Evolutionary conservation across 116 monocot species (phyloP), one percentile per base, ranked within the genome.

Genomic region (Phalaenopsis hybrid): DNA sequence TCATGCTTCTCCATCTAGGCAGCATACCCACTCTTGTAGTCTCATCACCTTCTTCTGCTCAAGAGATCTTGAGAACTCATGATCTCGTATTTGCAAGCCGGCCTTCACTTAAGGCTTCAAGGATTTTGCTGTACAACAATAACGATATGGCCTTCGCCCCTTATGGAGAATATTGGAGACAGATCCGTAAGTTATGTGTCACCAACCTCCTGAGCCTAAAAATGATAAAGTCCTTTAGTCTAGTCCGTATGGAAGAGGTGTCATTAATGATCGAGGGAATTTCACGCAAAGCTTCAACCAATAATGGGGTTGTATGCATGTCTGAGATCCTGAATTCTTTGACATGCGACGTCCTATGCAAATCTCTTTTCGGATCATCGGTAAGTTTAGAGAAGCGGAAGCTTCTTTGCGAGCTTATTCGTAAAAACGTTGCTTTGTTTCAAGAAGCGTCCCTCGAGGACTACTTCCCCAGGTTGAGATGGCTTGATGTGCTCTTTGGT

Each of bases 251-350:
- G 28, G 69, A 69, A 2, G 69, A 69, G 31, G 69, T 69, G 4
- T 20, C 28, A 0, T 17, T 6, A n/a, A 5, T 59, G 59, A 17
- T 59, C 59, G 17, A 18, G 4, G 6, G 59, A 59, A 48, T 48
- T 48, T 6, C 48, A 8, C 48, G 48, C 48, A 9, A 4, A 48
- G 59, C n/a, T 21, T 20, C 59, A 6, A n/a, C 17, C 18, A 4
- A 59, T 21, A 18, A 59, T 6, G 59, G 59, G 6, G 59, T 59
- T 59, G 61, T 88, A 17, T 83, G 85, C 33, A 33, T 88, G 12
- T 83, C 77, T 44, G 49, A 67, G 48, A 73, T 82, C 34, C 46
- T 88, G 17, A 28, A 76, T 61, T 51, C 48, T 6, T 57, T 82
- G 34, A 68, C 76, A n/a, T 83, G 70, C 16, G 83, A 81, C 23